phyloP scores from a whole-genome alignment of 345 rosid species.

The Linum usitatissimum region DNA sequence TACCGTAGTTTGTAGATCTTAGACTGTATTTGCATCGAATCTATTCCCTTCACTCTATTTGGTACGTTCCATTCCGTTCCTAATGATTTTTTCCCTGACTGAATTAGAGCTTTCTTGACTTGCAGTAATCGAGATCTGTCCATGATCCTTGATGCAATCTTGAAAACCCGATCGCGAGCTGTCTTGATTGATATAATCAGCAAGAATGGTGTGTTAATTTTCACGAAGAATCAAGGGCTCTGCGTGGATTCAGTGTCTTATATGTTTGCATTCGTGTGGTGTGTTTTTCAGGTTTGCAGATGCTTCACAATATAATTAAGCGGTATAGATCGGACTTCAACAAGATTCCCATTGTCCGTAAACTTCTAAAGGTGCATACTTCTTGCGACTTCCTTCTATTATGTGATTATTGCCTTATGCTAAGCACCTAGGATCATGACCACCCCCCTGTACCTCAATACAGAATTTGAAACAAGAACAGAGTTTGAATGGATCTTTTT shows the following conservation, averaged over 20 bases:
- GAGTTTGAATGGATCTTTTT: not conserved
- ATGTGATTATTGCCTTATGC: not conserved
- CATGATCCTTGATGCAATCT: slow-evolving; percentile 97
- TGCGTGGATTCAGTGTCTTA: slow-evolving; percentile 8
- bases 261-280: slow-evolving; percentile 4
- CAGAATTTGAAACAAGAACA: not conserved
- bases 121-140: slow-evolving; percentile 97
- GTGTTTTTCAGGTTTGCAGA: slow-evolving; percentile 59
- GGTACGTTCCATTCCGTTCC: not conserved
- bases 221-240: not conserved
- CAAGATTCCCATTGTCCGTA: slow-evolving; percentile 91
- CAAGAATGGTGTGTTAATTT: slow-evolving; percentile 59
- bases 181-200: slow-evolving; percentile 71
- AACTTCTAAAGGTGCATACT: slow-evolving; percentile 75
- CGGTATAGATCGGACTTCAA: slow-evolving; percentile 80
- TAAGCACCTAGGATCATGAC: not conserved
- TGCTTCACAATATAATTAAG: slow-evolving; percentile 96
- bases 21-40: no score
- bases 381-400: slow-evolving; percentile 9
- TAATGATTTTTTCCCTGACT: not conserved
- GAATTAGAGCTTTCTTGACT: slow-evolving; percentile 15
- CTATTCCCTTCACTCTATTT: no score
- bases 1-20: not conserved
- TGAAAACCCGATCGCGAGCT: slow-evolving; percentile 79
- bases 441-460: not conserved